Conservation (phyloP, 2,329 filamentous ascomycete species). For the Fusarium sp. region DNA sequence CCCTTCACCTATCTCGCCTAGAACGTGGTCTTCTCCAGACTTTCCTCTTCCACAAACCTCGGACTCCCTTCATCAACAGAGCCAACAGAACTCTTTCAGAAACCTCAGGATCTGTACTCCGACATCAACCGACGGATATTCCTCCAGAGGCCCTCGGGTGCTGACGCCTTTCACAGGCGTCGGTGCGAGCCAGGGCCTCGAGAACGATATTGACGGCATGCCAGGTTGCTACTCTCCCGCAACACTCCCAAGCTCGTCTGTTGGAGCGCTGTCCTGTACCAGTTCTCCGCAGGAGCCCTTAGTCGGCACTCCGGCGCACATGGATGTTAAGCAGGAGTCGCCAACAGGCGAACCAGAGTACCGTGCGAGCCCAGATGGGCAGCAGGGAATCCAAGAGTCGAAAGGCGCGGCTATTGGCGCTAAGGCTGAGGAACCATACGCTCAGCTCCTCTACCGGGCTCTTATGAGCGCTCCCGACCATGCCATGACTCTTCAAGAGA, state of each 20-base stretch:
- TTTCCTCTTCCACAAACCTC: constrained; percentile 35
- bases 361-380: constrained; percentile 21
- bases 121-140: constrained; percentile 37
- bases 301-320: constrained; percentile 28
- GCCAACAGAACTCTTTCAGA: constrained; percentile 38
- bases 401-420: constrained; percentile 6
- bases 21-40: constrained; percentile 50
- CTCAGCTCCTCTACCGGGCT: constrained; percentile 81
- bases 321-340: constrained; percentile 23
- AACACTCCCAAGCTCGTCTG: constrained; percentile 24
- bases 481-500: constrained; percentile 82
- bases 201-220: constrained; percentile 36
- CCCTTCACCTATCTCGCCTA: constrained; percentile 49
- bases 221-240: constrained; percentile 23
- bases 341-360: constrained; percentile 11
- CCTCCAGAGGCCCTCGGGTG: constrained; percentile 30
- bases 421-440: constrained; percentile 74
- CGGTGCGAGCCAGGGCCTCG: constrained; percentile 27
- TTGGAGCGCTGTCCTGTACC: constrained; percentile 31
- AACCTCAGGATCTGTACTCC: constrained; percentile 45
- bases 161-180: constrained; percentile 34
- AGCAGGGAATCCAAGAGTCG: constrained; percentile 21
- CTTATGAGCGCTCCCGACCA: constrained; percentile 74
- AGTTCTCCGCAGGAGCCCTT: constrained; percentile 37
- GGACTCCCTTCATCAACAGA: constrained; percentile 33